Base-by-base conservation (phyloP, 2,329 filamentous ascomycete species). In the Aspergillus uvarum region DNA sequence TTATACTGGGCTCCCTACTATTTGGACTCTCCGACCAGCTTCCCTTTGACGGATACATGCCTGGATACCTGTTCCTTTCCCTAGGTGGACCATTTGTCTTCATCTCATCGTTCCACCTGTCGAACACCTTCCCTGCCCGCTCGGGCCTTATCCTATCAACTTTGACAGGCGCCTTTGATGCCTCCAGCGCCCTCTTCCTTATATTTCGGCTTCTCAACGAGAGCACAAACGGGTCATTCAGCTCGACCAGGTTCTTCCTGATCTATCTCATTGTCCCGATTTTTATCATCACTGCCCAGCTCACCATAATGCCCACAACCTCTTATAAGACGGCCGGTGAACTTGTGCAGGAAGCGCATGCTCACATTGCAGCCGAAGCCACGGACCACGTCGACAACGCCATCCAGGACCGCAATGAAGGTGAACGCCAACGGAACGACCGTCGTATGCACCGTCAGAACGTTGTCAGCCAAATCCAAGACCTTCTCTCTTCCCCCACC, bases 301-400 rank as follows among this genome's bases (percentile, higher is more conserved):
- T 94, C 26, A 83, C 86, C 47, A 68, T 94, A 65, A 88, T 96
- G 82, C 91, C 91, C 0, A 80, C 79, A 16, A 86, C 88, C 64
- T 92, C 89, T 1, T 95, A 95, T 80, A 93, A 95, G 76, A 94
- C 90, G 0, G 86, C 93, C 1, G 90, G 91, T 50, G 92, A 97
- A 74, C 83, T 96, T 44, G 87, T 95, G 5, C 84, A 87, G 59
- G 85, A 91, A 70, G 88, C 87, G 16, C 89, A 92, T 65, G 77
- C 78, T 16, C 76, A 72, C 51, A 76, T 74, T 26, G 76, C 73
- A 12, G 84, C 84, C 7, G 86, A 89, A 67, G 80, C 82, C 21
- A 66, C 81, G 1, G 84, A 87, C 60, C 80, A 79, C 10, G 82
- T 84, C 0, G 85, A 88, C 58, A 78, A 83, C 12, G 81, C 83